Conservation (phyloP, 352 stramenopile species). For the Phytophthora sansomeana region DNA sequence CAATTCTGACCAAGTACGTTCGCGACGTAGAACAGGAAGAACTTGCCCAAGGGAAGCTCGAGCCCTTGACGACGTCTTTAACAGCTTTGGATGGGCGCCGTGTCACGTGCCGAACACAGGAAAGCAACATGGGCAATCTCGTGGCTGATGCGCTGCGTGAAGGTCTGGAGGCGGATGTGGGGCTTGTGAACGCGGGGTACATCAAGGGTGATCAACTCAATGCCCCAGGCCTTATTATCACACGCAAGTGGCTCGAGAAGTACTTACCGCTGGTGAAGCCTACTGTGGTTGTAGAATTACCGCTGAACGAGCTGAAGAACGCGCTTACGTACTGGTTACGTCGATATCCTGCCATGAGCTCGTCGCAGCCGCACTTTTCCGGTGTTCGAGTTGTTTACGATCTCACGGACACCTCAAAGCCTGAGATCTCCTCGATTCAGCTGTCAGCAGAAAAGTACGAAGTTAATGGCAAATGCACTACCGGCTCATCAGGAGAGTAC, state of each 20-base stretch:
- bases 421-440: slow-evolving; percentile 46
- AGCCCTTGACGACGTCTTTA: slow-evolving; percentile 34
- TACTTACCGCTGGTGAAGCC: slow-evolving; percentile 71
- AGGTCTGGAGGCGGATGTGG: slow-evolving; percentile 61
- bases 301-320: slow-evolving; percentile 46
- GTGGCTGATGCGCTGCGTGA: slow-evolving; percentile 74
- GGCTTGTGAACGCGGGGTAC: slow-evolving; percentile 80
- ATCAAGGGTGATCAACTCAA: slow-evolving; percentile 83
- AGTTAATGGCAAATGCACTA: background rate
- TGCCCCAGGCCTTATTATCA: slow-evolving; percentile 59
- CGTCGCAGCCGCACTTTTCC: slow-evolving; percentile 82
- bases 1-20: slow-evolving; percentile 57
- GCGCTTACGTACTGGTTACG: slow-evolving; percentile 75
- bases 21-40: slow-evolving; percentile 61
- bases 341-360: slow-evolving; percentile 65
- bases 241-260: slow-evolving; percentile 64
- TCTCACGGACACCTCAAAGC: slow-evolving; percentile 10
- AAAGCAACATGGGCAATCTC: slow-evolving; percentile 84
- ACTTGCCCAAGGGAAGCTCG: slow-evolving; percentile 49
- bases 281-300: slow-evolving; percentile 66
- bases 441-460: slow-evolving; percentile 31
- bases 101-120: slow-evolving; percentile 59
- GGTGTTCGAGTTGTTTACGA: slow-evolving; percentile 54
- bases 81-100: slow-evolving; percentile 74
- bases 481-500: background rate